Base-by-base conservation (phyloP, 2,329 filamentous ascomycete species). In the Arthrobotrys sphaeroides region DNA sequence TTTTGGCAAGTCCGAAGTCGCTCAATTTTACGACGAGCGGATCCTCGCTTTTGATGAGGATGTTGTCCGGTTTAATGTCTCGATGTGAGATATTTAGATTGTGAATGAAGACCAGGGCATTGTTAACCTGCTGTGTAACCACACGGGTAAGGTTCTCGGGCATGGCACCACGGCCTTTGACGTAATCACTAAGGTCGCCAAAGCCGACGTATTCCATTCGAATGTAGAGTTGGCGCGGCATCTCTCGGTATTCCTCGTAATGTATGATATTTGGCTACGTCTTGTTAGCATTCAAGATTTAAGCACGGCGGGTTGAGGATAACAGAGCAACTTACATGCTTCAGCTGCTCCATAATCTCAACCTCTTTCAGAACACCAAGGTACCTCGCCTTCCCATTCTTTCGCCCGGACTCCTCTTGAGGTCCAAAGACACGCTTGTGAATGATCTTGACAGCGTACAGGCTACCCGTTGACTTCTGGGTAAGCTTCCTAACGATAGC, bases 11-110 rank as follows among this genome's bases (percentile, higher is more conserved):
- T 2, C 95, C 95, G 84, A 99, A 99, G 81, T 99, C 95, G 0
- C 95, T 97, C 12, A 99, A 85, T 83, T 99, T 98, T 79, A 98
- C 90, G 12, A 88, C 85, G 55, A 97, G 88, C 0, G 94, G 93
- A 4, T 90, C 85, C 7, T 88, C 82, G 0, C 89, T 90, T 9
- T 89, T 86, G 78, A 98, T 91, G 42, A 99, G 86, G 75, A 99
- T 97, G 80, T 99, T 99, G 84, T 99, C 95, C 0, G 95, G 95
- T 81, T 99, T 99, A 81, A 99, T 93, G 82, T 99, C 95, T n/a
- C 95, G 91, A 83, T 99, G 95, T 0, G 94, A 98, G 79, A 99
- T 97, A 80, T 91, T 93, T 79, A 91, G 90, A 62, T 86, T 85
- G 82, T 99, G 95, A 6, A 99, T 85, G 81, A 99, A 97, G 28